A percentile compares a stretch with the other conserved stretches of the same genome.
Conservation (phyloP, 75 land plant species). For the Pinus taeda region DNA sequence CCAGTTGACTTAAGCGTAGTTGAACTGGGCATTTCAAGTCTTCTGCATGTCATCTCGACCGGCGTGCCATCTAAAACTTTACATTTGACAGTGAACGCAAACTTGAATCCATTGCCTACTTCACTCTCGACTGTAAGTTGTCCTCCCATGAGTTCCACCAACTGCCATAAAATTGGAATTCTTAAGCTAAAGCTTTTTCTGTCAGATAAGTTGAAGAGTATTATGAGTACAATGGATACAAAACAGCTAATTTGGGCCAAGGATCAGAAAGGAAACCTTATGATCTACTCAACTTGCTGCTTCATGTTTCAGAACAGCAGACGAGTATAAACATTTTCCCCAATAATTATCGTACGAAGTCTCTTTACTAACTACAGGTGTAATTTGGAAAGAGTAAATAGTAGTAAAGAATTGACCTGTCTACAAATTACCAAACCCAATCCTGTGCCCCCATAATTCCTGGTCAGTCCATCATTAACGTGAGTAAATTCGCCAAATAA, state of each 20-base stretch:
- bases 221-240: neutral
- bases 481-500: conserved; percentile 19
- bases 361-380: neutral
- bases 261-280: neutral
- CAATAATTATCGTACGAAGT: neutral
- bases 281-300: neutral
- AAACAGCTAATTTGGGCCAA: neutral
- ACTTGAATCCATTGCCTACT: conserved; percentile 16
- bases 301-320: neutral
- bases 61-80: neutral
- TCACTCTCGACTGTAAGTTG: conserved; percentile 13
- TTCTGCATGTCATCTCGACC: neutral
- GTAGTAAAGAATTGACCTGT: conserved; percentile 6
- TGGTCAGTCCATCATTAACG: conserved; percentile 2
- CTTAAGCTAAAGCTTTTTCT: conserved; percentile 1
- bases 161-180: conserved; percentile 12
- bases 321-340: neutral
- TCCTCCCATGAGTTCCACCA: conserved; percentile 23
- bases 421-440: conserved; percentile 34
- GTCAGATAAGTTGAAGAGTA: neutral
- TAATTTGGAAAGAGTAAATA: neutral
- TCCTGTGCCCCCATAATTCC: conserved; percentile 34
- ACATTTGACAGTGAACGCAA: conserved; percentile 16
- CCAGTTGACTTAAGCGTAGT: neutral
- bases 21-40: neutral